Conservation (phyloP, 1,139 yeast genomes). For the Williopsis jadinii region DNA sequence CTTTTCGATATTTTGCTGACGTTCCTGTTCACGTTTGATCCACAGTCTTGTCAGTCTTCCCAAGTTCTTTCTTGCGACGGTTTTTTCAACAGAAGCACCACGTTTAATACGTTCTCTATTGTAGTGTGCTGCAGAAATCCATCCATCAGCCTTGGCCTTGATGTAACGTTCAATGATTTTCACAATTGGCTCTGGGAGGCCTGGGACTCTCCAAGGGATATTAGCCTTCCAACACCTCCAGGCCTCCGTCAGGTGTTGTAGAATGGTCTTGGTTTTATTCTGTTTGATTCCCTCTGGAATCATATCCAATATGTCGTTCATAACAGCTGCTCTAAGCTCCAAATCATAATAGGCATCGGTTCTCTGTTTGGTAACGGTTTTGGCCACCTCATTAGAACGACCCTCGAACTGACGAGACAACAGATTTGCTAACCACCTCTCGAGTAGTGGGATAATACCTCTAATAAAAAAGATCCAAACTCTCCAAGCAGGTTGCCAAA, state of each 20-base stretch:
- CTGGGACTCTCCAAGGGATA: constrained; percentile 97
- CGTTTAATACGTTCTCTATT: constrained; percentile 82
- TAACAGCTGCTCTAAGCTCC: constrained; percentile 87
- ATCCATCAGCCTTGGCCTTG: constrained; percentile 94
- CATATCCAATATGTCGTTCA: constrained; percentile 95
- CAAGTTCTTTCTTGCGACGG: constrained; percentile 86
- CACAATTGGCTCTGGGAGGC: constrained; percentile 86
- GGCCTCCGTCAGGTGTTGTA: constrained; percentile 94
- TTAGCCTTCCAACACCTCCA: constrained; percentile 99
- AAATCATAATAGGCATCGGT: constrained; percentile 92
- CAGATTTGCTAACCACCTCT: constrained; percentile 91
- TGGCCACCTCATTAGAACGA: constrained; percentile 86
- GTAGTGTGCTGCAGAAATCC: constrained; percentile 91
- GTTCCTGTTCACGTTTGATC: constrained; percentile 87
- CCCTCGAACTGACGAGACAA: constrained; percentile 95
- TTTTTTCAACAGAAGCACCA: constrained; percentile 90
- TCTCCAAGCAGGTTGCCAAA: constrained; percentile 99
- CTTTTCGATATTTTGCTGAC: constrained; percentile 73
- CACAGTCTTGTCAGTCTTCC: constrained; percentile 89
- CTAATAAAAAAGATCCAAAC: constrained; percentile 91
- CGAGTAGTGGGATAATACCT: constrained; percentile 89
- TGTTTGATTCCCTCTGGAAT: constrained; percentile 93
- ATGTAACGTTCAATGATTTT: constrained; percentile 82
- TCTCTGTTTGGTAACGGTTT: constrained; percentile 92
- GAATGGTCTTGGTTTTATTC: constrained; percentile 75